Evolutionary conservation across 2,329 filamentous ascomycete genomes (phyloP).

Genomic region (Ceratocystis papillata): DNA sequence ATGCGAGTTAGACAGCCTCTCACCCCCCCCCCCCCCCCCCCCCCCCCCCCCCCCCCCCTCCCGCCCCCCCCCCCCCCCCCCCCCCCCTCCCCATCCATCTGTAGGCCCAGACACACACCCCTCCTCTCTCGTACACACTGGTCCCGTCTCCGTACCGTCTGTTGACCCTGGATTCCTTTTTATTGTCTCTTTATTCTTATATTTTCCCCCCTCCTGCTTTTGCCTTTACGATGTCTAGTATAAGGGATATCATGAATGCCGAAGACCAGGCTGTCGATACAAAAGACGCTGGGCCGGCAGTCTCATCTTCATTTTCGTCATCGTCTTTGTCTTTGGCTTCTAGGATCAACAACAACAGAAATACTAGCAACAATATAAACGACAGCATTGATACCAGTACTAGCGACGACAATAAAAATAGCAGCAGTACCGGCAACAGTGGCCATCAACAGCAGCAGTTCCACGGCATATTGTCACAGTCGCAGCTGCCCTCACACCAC

Average conservation of each 20-base stretch:
- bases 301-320: slow-evolving; percentile 19
- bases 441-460: too few relatives aligned
- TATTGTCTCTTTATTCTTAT: neutral
- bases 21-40: too few relatives aligned
- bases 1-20: too few relatives aligned
- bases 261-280: slow-evolving; percentile 20
- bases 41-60: too few relatives aligned
- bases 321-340: slow-evolving; percentile 14
- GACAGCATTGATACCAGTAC: neutral
- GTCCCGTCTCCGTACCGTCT: slow-evolving; percentile 3
- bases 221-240: slow-evolving; percentile 19
- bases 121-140: neutral
- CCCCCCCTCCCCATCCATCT: too few relatives aligned
- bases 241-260: slow-evolving; percentile 25
- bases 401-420: too few relatives aligned
- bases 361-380: slow-evolving; percentile 7
- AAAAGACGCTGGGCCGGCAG: slow-evolving; percentile 17
- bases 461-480: too few relatives aligned
- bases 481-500: too few relatives aligned
- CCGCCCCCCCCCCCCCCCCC: too few relatives aligned
- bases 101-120: neutral
- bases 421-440: too few relatives aligned
- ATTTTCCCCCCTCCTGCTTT: neutral
- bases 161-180: neutral
- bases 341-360: slow-evolving; percentile 10